Base-by-base conservation (phyloP, 1,139 yeast genomes). In the Hyphopichia fennica region DNA sequence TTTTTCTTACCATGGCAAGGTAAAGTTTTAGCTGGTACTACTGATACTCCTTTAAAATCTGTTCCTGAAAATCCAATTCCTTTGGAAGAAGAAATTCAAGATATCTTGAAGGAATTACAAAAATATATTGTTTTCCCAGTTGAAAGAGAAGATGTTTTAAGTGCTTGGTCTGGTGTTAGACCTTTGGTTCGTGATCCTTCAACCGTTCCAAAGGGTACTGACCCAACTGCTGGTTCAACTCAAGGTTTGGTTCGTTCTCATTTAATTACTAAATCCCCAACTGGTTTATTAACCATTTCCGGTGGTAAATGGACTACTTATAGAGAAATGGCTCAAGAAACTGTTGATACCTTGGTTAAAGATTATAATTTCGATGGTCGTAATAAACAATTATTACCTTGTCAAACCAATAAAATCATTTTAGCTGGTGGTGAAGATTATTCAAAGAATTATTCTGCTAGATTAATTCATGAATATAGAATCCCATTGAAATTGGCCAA, bases 301-400 rank as follows among this genome's bases (percentile, higher is more conserved):
- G 98, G 98, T 58, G 98, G 98, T 65, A 91, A 91, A 69, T 91
- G 98, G 98, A 91, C 98, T 44, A 91, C 98, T 34, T 91, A 90
- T 72, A 81, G 98, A 71, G 96, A 89, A 71, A 91, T 91, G 98
- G 96, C 98, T 30, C 84, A 90, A 69, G 96, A 91, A 70, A 88
- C 96, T 38, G 84, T 91, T 40, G 86, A 88, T 64, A 82, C 81
- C 52, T 81, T 88, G 45, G 75, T 88, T 42, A 75, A 79, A 57
- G 65, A 73, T 41, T 75, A 71, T 51, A 63, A 65, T 40, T 75
- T 79, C 42, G 62, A 61, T 37, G 64, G 60, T 36, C 65, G 62
- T 49, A 51, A 58, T 34, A 38, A 38, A 19, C 57, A 63, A 10
- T 46, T 73, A 30, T 72, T 72, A 51, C 79, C 83, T 30, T 87